These are phyloP conservation scores for Ceratocystis harringtonii DNA, from an alignment of 2,329 filamentous ascomycete species.

Conservation along the genomic window DNA sequence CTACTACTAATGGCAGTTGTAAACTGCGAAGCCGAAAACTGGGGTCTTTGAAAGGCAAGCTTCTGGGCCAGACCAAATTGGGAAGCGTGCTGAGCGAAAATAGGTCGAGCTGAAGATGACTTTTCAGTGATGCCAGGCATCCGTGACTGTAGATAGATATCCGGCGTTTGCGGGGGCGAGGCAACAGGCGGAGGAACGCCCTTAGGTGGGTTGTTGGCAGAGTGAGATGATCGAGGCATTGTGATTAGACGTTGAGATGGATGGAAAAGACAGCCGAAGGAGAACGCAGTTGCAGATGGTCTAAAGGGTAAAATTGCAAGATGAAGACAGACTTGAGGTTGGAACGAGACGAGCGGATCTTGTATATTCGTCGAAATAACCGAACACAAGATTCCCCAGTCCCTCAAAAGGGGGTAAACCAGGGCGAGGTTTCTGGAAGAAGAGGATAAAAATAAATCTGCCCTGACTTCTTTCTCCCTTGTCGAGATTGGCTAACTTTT, in stretches of 20 bases:
- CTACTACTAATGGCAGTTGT: not conserved
- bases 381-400: constrained; percentile 4
- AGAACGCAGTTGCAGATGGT: not conserved
- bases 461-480: constrained; percentile 3
- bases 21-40: not conserved
- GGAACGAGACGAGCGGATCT: not conserved
- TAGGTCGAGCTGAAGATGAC: not conserved
- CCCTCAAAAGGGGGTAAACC: constrained; percentile 11
- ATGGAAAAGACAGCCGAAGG: not conserved
- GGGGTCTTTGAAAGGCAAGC: not conserved
- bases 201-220: not conserved
- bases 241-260: not conserved
- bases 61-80: not conserved
- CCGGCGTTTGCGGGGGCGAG: constrained; percentile 7
- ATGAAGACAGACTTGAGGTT: not conserved
- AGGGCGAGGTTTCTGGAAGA: constrained; percentile 6
- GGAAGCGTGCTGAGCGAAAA: not conserved
- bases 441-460: constrained; percentile 5
- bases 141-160: not conserved
- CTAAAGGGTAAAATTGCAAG: not conserved
- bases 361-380: not conserved
- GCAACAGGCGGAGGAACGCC: constrained; percentile 11
- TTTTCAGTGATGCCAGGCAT: not conserved
- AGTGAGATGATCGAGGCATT: constrained; percentile 10
- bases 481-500: not conserved